Conservation (phyloP, 768 basidiomycete species). For the Goffeauzyma gilvescens region DNA sequence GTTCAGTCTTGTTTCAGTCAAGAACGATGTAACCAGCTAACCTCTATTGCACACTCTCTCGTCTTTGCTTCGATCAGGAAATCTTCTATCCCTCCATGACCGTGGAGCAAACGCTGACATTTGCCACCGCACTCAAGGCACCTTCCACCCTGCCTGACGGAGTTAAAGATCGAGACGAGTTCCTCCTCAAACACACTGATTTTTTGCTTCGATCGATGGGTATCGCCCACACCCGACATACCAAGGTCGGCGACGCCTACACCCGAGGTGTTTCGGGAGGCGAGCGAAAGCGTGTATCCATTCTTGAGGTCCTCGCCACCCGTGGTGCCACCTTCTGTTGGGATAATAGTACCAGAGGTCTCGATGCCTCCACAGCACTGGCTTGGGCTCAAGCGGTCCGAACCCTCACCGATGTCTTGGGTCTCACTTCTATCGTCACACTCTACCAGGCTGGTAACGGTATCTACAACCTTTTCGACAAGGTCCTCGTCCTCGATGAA, state of each 20-base stretch:
- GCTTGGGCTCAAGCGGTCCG: conserved; percentile 2
- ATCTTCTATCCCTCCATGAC: conserved; percentile 4
- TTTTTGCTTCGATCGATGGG: conserved; percentile 25
- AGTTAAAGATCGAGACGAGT: conserved; percentile 16
- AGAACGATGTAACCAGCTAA: too few relatives aligned
- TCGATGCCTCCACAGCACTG: conserved; percentile 11
- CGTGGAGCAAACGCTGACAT: conserved; percentile 1
- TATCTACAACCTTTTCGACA: conserved; percentile 12
- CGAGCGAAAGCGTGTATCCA: conserved; percentile 5
- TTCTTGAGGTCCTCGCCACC: conserved; percentile 4
- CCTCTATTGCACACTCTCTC: too few relatives aligned
- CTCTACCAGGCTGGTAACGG: conserved; percentile 12
- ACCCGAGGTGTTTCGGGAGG: conserved; percentile 30
- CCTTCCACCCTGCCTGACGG: neutral
- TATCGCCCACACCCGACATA: conserved; percentile 21
- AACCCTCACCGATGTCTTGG: conserved; percentile 7
- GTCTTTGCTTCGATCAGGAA: conserved; percentile 1
- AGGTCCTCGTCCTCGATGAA: conserved; percentile 10
- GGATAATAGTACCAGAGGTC: conserved; percentile 9
- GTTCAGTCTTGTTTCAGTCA: too few relatives aligned
- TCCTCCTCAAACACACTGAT: conserved; percentile 32
- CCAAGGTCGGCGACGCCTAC: conserved; percentile 32
- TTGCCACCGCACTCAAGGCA: conserved; percentile 1
- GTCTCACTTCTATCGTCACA: conserved; percentile 4
- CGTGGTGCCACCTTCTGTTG: conserved; percentile 2